These are phyloP conservation scores for Eucalyptus virginea DNA, from an alignment of 345 rosid genomes.

Conservation along the genomic window DNA sequence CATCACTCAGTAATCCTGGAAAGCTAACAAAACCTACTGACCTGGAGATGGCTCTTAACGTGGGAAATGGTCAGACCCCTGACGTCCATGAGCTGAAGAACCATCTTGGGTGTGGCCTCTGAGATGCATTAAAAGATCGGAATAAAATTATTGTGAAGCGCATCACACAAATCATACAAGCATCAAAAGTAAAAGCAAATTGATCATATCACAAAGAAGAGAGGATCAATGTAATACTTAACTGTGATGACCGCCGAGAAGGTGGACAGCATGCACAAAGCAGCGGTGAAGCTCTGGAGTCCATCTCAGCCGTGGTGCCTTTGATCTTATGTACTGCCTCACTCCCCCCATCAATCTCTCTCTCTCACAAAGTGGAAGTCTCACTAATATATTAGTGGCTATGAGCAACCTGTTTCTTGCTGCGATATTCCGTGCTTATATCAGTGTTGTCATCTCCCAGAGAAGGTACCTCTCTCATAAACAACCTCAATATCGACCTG, in stretches of 20 bases:
- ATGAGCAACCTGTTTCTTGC: background rate
- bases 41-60: slow-evolving; percentile 99
- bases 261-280: slow-evolving; percentile 75
- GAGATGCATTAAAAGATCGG: background rate
- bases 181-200: background rate
- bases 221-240: background rate
- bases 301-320: slow-evolving; percentile 89
- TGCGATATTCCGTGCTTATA: background rate
- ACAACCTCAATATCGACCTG: background rate
- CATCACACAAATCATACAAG: background rate
- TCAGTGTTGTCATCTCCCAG: background rate
- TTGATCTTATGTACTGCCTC: slow-evolving; percentile 83
- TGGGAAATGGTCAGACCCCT: slow-evolving; percentile 97
- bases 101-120: slow-evolving; percentile 97
- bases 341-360: slow-evolving; percentile 39
- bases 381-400: background rate
- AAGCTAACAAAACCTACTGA: background rate
- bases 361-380: slow-evolving; percentile 2
- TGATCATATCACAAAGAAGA: background rate
- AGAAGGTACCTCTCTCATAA: background rate
- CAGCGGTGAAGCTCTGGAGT: slow-evolving; percentile 93
- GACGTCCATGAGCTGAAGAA: slow-evolving; percentile 96
- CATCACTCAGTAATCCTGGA: background rate
- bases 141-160: background rate
- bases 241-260: slow-evolving; percentile 89